Base-by-base conservation (phyloP, 768 basidiomycete species). In the Inosperma sp. region DNA sequence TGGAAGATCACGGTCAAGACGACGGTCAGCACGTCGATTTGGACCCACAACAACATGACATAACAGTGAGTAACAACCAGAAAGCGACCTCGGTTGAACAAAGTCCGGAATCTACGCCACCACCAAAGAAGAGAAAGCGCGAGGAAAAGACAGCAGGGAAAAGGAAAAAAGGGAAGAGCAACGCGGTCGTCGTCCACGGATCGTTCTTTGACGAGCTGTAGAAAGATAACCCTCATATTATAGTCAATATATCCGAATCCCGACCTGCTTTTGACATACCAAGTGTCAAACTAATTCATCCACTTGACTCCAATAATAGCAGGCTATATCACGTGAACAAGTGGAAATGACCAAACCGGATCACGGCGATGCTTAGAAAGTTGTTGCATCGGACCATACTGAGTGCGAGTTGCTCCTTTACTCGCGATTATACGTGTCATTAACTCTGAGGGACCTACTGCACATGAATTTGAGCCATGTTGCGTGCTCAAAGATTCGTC, bases 191-290 rank as follows among this genome's bases (percentile, higher is more conserved):
- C 26, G 75, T 75, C 4, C 79, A 83, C 25, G 72, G 72, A 8
- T 72, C 78, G 16, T 90, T 89, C 66, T 90, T 89, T 59, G 76
- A 79, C 37, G 84, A 75, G 37, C 67, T 90, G 53, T 87, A 69
- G 60, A 65, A 16, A 14, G 7, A n/a, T 41, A 2, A 4, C n/a
- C 10, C 14, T 22, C 30, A 7, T 5, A 17, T 22, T 35, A 35
- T 21, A n/a, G n/a, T n/a, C n/a, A n/a, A n/a, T n/a, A n/a, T n/a
- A n/a, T n/a, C n/a, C n/a, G n/a, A n/a, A n/a, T n/a, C n/a, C n/a
- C n/a, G n/a, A n/a, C n/a, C n/a, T n/a, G n/a, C n/a, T n/a, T n/a
- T n/a, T n/a, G n/a, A n/a, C n/a, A n/a, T n/a, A n/a, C n/a, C n/a
- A n/a, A n/a, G n/a, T n/a, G n/a, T n/a, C n/a, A n/a, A n/a, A n/a